Conservation (phyloP, 768 basidiomycete genomes). For the Jaapia argillacea region DNA sequence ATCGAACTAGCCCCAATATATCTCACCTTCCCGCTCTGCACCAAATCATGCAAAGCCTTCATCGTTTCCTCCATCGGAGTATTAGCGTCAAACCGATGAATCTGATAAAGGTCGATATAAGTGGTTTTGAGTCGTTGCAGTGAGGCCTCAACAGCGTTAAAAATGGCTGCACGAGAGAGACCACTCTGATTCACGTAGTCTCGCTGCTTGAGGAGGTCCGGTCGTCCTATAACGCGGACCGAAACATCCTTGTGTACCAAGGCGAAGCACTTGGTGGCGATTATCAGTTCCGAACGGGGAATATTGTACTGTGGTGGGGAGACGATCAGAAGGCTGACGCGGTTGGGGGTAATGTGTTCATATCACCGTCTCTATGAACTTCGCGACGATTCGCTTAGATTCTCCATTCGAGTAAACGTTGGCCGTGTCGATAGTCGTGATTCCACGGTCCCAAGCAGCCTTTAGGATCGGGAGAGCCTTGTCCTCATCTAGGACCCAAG, state of each 20-base stretch:
- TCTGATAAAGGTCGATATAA: slow-evolving; percentile 32
- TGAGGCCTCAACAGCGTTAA: slow-evolving; percentile 22
- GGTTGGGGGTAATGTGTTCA: background rate
- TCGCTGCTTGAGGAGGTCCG: slow-evolving; percentile 2
- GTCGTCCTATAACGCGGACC: background rate
- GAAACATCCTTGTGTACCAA: slow-evolving; percentile 7
- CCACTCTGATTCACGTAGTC: slow-evolving; percentile 12
- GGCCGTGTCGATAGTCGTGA: slow-evolving; percentile 20
- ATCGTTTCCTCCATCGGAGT: slow-evolving; percentile 35
- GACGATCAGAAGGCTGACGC: background rate
- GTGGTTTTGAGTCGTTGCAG: slow-evolving; percentile 25
- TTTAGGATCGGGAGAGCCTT: slow-evolving; percentile 15
- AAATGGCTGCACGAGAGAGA: slow-evolving; percentile 15
- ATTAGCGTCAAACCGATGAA: slow-evolving; percentile 29
- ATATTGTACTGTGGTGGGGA: slow-evolving; percentile 10
- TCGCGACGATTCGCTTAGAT: slow-evolving; percentile 11
- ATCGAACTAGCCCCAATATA: slow-evolving; percentile 31
- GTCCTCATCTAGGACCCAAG: slow-evolving; percentile 14
- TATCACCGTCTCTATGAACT: slow-evolving; percentile 8
- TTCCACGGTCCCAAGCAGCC: slow-evolving; percentile 18
- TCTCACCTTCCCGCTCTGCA: slow-evolving; percentile 35
- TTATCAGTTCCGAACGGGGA: slow-evolving; percentile 15
- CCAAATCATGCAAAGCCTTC: slow-evolving; percentile 40
- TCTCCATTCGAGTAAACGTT: slow-evolving; percentile 15
- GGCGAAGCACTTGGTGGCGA: slow-evolving; percentile 16